Conservation (phyloP, 768 basidiomycete genomes). For the Heimioporus sp. region DNA sequence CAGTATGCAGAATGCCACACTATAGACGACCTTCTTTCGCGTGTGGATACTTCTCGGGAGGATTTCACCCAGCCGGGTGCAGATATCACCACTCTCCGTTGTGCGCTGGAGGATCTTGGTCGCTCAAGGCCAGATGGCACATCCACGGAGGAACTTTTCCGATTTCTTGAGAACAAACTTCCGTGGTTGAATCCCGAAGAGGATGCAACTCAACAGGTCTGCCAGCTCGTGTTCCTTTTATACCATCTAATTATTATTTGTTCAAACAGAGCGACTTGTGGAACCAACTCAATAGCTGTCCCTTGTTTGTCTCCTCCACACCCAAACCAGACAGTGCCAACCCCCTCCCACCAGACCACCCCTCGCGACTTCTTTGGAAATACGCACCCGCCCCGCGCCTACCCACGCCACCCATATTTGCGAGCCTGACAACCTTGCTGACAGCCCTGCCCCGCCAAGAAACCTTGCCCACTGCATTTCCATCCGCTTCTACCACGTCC, state of each 20-base stretch:
- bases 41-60: constrained; percentile 5
- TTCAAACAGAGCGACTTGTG: constrained; percentile 49
- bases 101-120: constrained; percentile 51
- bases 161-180: constrained; percentile 52
- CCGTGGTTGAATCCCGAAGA: constrained; percentile 56
- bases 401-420: constrained; percentile 29
- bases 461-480: constrained; percentile 8
- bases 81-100: constrained; percentile 58
- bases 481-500: constrained; percentile 23
- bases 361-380: constrained; percentile 36
- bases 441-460: constrained; percentile 21
- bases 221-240: constrained; percentile 5
- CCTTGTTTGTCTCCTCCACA: constrained; percentile 46
- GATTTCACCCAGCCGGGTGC: constrained; percentile 12
- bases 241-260: not conserved
- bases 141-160: constrained; percentile 60
- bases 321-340: constrained; percentile 4
- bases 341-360: constrained; percentile 11
- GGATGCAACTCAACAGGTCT: constrained; percentile 55
- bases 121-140: constrained; percentile 39
- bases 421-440: constrained; percentile 18
- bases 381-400: constrained; percentile 32
- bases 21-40: constrained; percentile 38
- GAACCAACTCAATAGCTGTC: constrained; percentile 50
- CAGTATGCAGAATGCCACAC: constrained; percentile 45